A percentile compares a stretch with the other conserved stretches of the same genome.
phyloP scores from a whole-genome alignment of 2,329 filamentous ascomycete species.

The Diaporthe citriasiana region DNA sequence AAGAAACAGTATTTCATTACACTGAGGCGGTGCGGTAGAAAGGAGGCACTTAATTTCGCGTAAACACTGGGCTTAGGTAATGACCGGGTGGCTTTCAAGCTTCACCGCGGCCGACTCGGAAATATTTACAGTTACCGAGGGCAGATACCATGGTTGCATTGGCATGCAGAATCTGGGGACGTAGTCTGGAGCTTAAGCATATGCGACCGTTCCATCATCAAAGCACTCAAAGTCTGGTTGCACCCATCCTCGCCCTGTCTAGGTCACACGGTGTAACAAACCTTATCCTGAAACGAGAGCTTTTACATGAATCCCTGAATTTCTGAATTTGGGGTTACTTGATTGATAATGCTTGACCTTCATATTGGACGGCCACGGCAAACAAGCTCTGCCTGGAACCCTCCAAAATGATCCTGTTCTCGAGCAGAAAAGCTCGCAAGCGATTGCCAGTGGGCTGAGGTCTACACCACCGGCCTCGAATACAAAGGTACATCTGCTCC shows the following conservation, averaged over 20 bases:
- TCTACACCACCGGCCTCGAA: not conserved
- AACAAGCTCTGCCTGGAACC: slow-evolving; percentile 4
- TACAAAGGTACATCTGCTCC: not conserved
- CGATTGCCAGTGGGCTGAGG: not conserved
- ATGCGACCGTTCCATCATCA: slow-evolving; percentile 16
- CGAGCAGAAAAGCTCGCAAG: not conserved
- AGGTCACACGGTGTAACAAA: not conserved
- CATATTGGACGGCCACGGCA: not conserved
- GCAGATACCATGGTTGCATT: not conserved
- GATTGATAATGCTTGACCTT: not conserved
- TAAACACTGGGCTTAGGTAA: slow-evolving; percentile 24
- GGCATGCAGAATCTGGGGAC: slow-evolving; percentile 3
- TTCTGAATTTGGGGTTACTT: not conserved
- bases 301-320: not conserved
- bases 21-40: slow-evolving; percentile 13
- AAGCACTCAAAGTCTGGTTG: not conserved
- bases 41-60: slow-evolving; percentile 22
- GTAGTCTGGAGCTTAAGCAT: not conserved
- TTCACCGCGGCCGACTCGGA: not conserved
- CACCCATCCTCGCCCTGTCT: not conserved
- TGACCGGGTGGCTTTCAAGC: slow-evolving; percentile 1
- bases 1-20: slow-evolving; percentile 7
- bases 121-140: not conserved
- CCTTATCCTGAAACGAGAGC: slow-evolving; percentile 19
- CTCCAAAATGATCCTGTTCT: not conserved